These are phyloP conservation scores for Hypoxylon sp. DNA, from an alignment of 2,329 filamentous ascomycete genomes.

Conservation along the genomic window DNA sequence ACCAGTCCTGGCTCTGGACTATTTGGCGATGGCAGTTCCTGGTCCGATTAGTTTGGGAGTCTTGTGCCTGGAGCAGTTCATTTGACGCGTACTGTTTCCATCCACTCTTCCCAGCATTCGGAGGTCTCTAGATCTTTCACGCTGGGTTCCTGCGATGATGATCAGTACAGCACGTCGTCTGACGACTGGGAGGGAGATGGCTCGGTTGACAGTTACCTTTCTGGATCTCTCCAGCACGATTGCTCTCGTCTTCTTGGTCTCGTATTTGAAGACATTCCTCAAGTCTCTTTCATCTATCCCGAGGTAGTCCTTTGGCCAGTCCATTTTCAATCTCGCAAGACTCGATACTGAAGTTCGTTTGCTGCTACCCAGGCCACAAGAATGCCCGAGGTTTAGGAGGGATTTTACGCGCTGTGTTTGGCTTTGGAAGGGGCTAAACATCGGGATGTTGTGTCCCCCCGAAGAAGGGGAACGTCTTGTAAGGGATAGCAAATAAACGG, in stretches of 20 bases:
- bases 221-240: neutral
- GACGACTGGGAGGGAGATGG: neutral
- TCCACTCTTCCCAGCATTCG: conserved; percentile 13
- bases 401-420: too few relatives aligned
- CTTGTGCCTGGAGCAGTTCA: neutral
- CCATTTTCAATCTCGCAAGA: conserved; percentile 12
- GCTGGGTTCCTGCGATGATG: neutral
- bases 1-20: neutral
- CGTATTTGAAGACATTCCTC: conserved; percentile 21
- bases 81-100: neutral
- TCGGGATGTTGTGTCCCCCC: too few relatives aligned
- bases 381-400: too few relatives aligned
- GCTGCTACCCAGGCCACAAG: too few relatives aligned
- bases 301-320: conserved; percentile 16
- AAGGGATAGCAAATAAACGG: too few relatives aligned
- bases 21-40: neutral
- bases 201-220: conserved; percentile 7
- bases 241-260: conserved; percentile 4
- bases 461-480: too few relatives aligned
- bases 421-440: too few relatives aligned
- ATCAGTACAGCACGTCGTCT: neutral
- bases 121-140: neutral
- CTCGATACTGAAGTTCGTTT: neutral
- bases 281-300: conserved; percentile 11
- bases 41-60: neutral